Percentiles rank a stretch among this genome's conserved stretches.
phyloP scores from a whole-genome alignment of 1,284 basidiomycete species.

The Coniferiporia weirii region DNA sequence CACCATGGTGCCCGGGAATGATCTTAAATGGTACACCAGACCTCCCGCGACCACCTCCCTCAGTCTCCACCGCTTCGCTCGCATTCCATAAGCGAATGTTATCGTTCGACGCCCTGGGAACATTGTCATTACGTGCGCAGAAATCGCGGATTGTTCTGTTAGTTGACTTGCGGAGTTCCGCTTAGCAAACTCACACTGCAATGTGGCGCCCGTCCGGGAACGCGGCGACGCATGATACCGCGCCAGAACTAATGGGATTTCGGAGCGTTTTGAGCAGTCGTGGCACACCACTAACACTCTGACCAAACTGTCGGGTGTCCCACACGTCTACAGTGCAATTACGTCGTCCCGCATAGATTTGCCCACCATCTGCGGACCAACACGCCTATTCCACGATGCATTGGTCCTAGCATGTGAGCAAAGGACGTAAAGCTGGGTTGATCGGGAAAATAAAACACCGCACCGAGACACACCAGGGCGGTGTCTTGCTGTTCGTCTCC shows the following conservation, averaged over 20 bases:
- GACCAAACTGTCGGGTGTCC: slow-evolving; percentile 77
- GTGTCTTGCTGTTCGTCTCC: slow-evolving; percentile 84
- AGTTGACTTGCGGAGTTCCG: too few species aligned
- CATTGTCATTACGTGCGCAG: background rate
- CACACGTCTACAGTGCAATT: slow-evolving; percentile 93
- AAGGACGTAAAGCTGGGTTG: too few species aligned
- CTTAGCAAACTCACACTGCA: slow-evolving; percentile 60
- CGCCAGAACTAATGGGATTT: slow-evolving; percentile 86
- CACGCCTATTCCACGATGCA: slow-evolving; percentile 58
- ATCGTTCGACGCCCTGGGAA: slow-evolving; percentile 78
- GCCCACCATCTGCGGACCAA: slow-evolving; percentile 86
- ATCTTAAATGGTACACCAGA: slow-evolving; percentile 84
- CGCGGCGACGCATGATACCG: slow-evolving; percentile 84
- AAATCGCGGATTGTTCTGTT: too few species aligned
- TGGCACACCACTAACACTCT: slow-evolving; percentile 58
- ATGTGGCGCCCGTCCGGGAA: slow-evolving; percentile 91
- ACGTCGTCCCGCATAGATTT: slow-evolving; percentile 88
- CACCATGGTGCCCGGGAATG: slow-evolving; percentile 94
- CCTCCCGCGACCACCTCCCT: slow-evolving; percentile 39
- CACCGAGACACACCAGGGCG: slow-evolving; percentile 94
- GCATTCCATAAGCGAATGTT: slow-evolving; percentile 95
- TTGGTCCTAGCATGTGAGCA: background rate
- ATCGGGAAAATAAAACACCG: background rate
- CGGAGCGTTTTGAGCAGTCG: slow-evolving; percentile 75
- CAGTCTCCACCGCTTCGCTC: slow-evolving; percentile 65